Evolutionary conservation across 768 basidiomycete genomes (phyloP), one percentile per base, ranked within the genome.

Genomic region (Boletus pseudo-olivaceus): DNA sequence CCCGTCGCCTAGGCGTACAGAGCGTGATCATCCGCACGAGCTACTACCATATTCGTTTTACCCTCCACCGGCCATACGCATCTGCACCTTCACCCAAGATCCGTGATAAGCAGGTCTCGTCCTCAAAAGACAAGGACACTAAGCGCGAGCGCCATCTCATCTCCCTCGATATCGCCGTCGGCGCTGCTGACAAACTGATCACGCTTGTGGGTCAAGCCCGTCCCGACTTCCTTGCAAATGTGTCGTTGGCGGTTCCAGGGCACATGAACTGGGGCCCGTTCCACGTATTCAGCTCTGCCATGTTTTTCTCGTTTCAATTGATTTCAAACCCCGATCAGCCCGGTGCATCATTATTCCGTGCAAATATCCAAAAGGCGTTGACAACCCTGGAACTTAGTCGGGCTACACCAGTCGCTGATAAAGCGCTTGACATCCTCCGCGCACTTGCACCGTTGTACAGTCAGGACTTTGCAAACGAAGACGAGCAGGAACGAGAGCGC

Each of bases 241-340:
- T 82, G 14, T 79, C 85, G 17, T 72, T 85, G 55, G 82, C 86
- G 9, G 86, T 90, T 8, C 88, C 88, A 33, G 88, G 87, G 3
- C 90, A 93, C 69, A 84, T 92, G 80, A 84, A 83, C 60, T 90
- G 88, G 84, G 85, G 85, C 5, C 87, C 89, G 0, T 88, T 87
- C 73, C 89, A 93, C 64, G 82, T 86, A 61, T 92, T 92, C 75
- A 85, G 85, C 45, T 88, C 90, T 19, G 88, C 88, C 46, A 90
- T 92, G 85, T 92, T 92, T 73, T 90, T 92, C 79, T 87, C 88
- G n/a, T 91, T 91, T 73, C 89, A 92, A 62, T 79, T 92, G 46
- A 85, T 91, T 62, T 80, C 84, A 34, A 85, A 88, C 62, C 86
- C 88, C 47, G 87, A 88, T 56, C 88, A 90, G 58, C 85, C 87